Base-by-base conservation (phyloP, 208 protist species). In the Angomonas desouzai region DNA sequence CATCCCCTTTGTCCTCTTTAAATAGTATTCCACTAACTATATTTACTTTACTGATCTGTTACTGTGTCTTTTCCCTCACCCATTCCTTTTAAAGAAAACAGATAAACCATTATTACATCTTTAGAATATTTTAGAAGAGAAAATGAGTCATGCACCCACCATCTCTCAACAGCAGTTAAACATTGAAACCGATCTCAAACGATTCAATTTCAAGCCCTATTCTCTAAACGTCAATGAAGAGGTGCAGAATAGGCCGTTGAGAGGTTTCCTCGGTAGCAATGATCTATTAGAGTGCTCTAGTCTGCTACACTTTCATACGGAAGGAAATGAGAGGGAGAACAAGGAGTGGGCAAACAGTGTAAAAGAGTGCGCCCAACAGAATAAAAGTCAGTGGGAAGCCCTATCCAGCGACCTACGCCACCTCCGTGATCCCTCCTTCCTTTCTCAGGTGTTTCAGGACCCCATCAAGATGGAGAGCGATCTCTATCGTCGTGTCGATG, bases 401-500 rank as follows among this genome's bases (percentile, higher is more conserved):
- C 51, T 57, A 6, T 34, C 27, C 27, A n/a, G 51, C 7, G 51
- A 29, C 3, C 3, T 57, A 25, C 23, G 10, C 3, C 7, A 11
- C 3, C 27, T 57, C 6, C 3, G 29, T 11, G 27, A 57, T 6
- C 33, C 40, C 23, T 40, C n/a, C 22, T 70, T 74, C 6, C 65
- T 79, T 7, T 33, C 23, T 13, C 29, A 63, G 55, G 61, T 74
- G 25, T 91, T 86, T 49, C 36, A 66, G 23, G 73, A 75, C 1
- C 74, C 74, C 10, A 63, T 62, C 48, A 73, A 72, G 43, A 43
- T 56, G 29, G 80, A 85, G 48, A 53, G 70, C n/a, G 78, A 91
- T 61, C 61, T 68, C 27, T 83, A 73, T 29, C 69, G 72, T n/a
- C 74, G 68, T 25, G 71, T 85, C 22, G 78, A 84, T 60, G 66